phyloP scores from a whole-genome alignment of 495 filamentous ascomycete genomes.

The Terfezia boudieri region DNA sequence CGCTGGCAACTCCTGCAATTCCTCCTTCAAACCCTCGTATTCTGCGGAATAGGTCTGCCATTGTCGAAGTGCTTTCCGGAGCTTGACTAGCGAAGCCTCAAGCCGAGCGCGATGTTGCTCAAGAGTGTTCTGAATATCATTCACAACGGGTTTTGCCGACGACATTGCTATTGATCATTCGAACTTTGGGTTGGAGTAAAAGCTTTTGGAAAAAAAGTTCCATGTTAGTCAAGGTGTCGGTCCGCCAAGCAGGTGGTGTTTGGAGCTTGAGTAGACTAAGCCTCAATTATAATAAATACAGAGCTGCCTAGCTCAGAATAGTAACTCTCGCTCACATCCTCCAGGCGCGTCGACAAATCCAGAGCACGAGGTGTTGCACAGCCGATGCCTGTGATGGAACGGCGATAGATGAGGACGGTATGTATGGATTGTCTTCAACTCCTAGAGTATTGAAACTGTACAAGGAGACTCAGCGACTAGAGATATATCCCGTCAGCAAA shows the following conservation, averaged over 20 bases:
- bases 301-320: too few species aligned
- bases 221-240: too few species aligned
- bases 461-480: constrained; percentile 3
- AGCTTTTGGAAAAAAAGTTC: too few species aligned
- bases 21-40: constrained; percentile 70
- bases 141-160: background rate
- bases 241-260: too few species aligned
- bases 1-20: constrained; percentile 34
- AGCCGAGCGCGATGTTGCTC: constrained; percentile 55
- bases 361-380: background rate
- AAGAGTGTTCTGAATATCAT: constrained; percentile 21
- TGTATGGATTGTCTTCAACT: background rate
- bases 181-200: background rate
- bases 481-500: constrained; percentile 90
- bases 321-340: too few species aligned
- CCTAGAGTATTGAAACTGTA: too few species aligned
- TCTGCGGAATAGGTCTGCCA: constrained; percentile 83
- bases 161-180: background rate
- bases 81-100: constrained; percentile 50
- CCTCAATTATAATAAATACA: too few species aligned
- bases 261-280: too few species aligned
- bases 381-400: background rate
- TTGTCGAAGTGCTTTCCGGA: constrained; percentile 53
- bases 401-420: background rate
- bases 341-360: too few species aligned